phyloP scores from a whole-genome alignment of 768 basidiomycete genomes.

The Mycena albidolilacea region DNA sequence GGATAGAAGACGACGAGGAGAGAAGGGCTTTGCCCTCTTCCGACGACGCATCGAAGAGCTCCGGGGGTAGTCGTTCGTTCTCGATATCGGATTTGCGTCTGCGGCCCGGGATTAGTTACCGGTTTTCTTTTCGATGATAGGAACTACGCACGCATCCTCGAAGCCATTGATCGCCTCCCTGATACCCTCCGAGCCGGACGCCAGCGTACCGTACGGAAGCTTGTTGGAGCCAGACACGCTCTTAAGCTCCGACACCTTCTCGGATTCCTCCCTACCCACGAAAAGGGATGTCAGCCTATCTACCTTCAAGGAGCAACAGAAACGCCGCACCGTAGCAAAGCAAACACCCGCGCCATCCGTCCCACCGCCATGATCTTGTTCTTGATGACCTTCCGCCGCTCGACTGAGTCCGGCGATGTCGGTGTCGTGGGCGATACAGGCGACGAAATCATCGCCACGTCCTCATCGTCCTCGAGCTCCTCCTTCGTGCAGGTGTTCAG shows the following conservation, averaged over 20 bases:
- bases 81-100: conserved; percentile 98
- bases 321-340: conserved; percentile 87
- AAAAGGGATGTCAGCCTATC: neutral
- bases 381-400: conserved; percentile 94
- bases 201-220: conserved; percentile 88
- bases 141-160: conserved; percentile 89
- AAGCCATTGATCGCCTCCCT: conserved; percentile 95
- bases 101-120: conserved; percentile 16
- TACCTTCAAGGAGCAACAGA: neutral
- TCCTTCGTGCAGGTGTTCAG: conserved; percentile 97
- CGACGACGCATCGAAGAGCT: conserved; percentile 87
- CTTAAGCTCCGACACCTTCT: conserved; percentile 97
- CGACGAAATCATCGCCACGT: conserved; percentile 54
- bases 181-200: conserved; percentile 93
- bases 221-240: conserved; percentile 84
- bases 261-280: conserved; percentile 89
- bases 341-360: conserved; percentile 96
- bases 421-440: conserved; percentile 58
- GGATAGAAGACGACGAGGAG: conserved; percentile 60
- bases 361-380: conserved; percentile 99
- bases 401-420: conserved; percentile 66
- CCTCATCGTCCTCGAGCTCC: conserved; percentile 91
- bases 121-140: neutral
- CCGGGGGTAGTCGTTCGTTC: conserved; percentile 98
- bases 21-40: conserved; percentile 80